These are phyloP conservation scores for Stevia rebaudiana DNA, from an alignment of 140 eudicot species.

Conservation along the genomic window DNA sequence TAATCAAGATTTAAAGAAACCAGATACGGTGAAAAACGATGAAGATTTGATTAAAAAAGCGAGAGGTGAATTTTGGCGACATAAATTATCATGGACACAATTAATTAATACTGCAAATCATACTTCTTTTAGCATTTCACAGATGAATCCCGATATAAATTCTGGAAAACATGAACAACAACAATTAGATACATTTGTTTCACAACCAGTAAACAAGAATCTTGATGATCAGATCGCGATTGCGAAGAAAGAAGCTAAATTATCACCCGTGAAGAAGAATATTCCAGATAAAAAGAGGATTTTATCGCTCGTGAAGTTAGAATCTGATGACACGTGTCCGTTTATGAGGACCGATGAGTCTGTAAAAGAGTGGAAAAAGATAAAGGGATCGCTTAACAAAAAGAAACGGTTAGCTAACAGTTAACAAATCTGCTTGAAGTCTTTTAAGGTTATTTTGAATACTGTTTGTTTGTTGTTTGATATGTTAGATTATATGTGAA, in stretches of 20 bases:
- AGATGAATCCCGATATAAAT: conserved; percentile 44
- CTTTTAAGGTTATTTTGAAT: background rate
- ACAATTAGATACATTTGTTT: conserved; percentile 8
- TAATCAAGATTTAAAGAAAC: background rate
- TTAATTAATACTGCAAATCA: conserved; percentile 40
- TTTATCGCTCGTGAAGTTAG: conserved; percentile 19
- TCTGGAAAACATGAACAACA: conserved; percentile 35
- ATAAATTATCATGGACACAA: conserved; percentile 74
- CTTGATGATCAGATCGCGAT: conserved; percentile 15
- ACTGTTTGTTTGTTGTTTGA: conserved; percentile 2
- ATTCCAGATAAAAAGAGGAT: conserved; percentile 17
- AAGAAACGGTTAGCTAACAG: conserved; percentile 28
- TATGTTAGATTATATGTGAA: conserved; percentile 9
- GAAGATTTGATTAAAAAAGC: conserved; percentile 31
- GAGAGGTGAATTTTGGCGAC: conserved; percentile 62
- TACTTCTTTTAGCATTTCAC: conserved; percentile 71
- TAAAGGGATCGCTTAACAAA: conserved; percentile 54
- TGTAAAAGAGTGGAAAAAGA: conserved; percentile 67
- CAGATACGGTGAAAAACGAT: conserved; percentile 18
- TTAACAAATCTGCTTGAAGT: conserved; percentile 25
- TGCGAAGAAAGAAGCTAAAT: conserved; percentile 6
- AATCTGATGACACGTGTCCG: conserved; percentile 44
- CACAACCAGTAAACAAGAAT: conserved; percentile 17
- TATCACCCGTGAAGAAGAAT: conserved; percentile 21
- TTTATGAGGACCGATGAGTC: conserved; percentile 79